Percentiles rank a stretch among this genome's conserved stretches.
Evolutionary conservation across 2,329 filamentous ascomycete genomes (phyloP).

Genomic region (Xylariaceae sp.): DNA sequence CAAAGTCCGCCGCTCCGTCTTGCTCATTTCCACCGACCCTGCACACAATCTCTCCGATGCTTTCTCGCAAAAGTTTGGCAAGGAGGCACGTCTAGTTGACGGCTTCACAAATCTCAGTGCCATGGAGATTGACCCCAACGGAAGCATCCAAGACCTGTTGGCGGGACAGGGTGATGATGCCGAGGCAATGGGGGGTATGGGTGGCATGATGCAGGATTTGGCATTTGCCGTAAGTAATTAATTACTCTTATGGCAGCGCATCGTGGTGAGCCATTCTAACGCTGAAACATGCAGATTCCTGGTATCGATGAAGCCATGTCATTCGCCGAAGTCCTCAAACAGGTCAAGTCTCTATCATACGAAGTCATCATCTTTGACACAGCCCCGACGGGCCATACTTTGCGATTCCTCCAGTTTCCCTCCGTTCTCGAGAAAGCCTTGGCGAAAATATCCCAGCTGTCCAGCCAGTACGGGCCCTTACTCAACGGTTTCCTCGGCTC

Average conservation of each 20-base stretch:
- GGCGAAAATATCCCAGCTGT: slow-evolving; percentile 93
- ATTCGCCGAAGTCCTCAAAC: slow-evolving; percentile 97
- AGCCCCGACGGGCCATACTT: slow-evolving; percentile 92
- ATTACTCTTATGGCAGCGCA: neutral
- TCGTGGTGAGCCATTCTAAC: neutral
- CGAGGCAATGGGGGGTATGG: slow-evolving; percentile 59
- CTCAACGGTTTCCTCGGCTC: slow-evolving; percentile 87
- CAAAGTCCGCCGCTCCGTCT: slow-evolving; percentile 86
- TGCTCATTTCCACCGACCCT: slow-evolving; percentile 96
- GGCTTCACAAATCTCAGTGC: slow-evolving; percentile 92
- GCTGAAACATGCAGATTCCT: slow-evolving; percentile 63
- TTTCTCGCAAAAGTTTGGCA: slow-evolving; percentile 98
- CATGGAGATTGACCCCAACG: slow-evolving; percentile 99
- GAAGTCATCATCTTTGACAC: slow-evolving; percentile 99
- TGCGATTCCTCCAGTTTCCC: slow-evolving; percentile 97
- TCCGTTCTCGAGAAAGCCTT: slow-evolving; percentile 97
- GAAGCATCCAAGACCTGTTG: slow-evolving; percentile 91
- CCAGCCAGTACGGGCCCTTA: slow-evolving; percentile 90
- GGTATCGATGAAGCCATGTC: slow-evolving; percentile 99
- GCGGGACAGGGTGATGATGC: slow-evolving; percentile 69
- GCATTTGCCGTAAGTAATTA: slow-evolving; percentile 71
- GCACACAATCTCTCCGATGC: slow-evolving; percentile 97
- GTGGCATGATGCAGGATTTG: slow-evolving; percentile 97
- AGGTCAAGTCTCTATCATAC: slow-evolving; percentile 98
- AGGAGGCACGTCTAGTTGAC: slow-evolving; percentile 88